Base-by-base conservation (phyloP, 108 stramenopile genomes). In the Nitzschia sp. region DNA sequence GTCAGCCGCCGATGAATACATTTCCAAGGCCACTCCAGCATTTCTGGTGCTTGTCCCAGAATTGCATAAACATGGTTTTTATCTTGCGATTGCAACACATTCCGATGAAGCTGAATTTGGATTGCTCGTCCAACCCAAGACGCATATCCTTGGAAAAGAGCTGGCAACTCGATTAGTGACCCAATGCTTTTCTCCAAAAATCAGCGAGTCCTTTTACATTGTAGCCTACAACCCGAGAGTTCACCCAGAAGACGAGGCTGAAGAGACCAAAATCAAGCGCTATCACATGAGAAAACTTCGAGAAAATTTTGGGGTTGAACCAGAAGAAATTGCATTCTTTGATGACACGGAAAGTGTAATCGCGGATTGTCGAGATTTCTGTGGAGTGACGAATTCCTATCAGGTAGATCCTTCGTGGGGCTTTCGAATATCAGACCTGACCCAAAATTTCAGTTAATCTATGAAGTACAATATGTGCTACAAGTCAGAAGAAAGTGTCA, bases 201-300 rank as follows among this genome's bases (percentile, higher is more conserved):
- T 53, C 25, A 31, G 19, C 16, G 36, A 54, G 4, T 55, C 60
- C 16, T 60, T 60, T 54, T 60, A 48, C 25, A 44, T 75, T 53
- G 73, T 75, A 3, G 66, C 73, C 3, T 75, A 75, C 58, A 75
- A 75, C 45, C 73, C 73, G 2, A 36, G 73, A 53, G 58, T 45
- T 2, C 66, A 47, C 23, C 45, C 27, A 8, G 38, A 25, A 23
- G 28, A 16, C 23, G 45, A 58, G 2, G 25, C 53, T 21, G 50
- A 55, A 26, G 27, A 11, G 30, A 67, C 60, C 34, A 46, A 60
- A 30, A 38, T 36, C 66, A 75, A 75, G 29, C 46, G 66, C 9
- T 62, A 75, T 53, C 73, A 75, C 48, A 68, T 75, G 66, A 28
- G 60, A 29, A 0, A 50, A 19, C 31, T 75, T 1, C 22, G 33